Percentiles rank a stretch among this genome's conserved stretches.
These are phyloP conservation scores for Talaromyces islandicus DNA, from an alignment of 2,329 filamentous ascomycete genomes.

Conservation along the genomic window DNA sequence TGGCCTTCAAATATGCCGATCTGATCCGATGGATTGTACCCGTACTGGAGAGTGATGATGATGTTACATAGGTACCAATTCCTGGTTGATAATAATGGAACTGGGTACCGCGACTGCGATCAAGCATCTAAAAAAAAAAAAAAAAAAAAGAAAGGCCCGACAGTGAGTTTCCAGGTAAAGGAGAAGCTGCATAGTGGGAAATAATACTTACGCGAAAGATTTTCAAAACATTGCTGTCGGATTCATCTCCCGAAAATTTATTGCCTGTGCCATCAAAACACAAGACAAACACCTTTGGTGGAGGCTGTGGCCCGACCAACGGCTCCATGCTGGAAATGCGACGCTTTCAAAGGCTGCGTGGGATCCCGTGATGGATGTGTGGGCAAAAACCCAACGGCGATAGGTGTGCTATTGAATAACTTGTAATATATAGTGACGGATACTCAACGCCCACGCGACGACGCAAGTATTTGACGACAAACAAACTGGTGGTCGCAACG, in stretches of 20 bases:
- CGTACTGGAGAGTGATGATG: conserved; percentile 26
- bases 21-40: conserved; percentile 49
- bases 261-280: conserved; percentile 43
- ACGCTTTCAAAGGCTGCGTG: background rate
- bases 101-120: conserved; percentile 33
- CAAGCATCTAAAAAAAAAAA: conserved; percentile 27
- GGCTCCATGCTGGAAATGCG: conserved; percentile 16
- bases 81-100: conserved; percentile 41
- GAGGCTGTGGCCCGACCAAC: conserved; percentile 14
- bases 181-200: background rate
- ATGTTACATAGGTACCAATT: conserved; percentile 40
- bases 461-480: background rate
- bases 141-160: background rate
- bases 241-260: conserved; percentile 37
- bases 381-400: background rate
- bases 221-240: conserved; percentile 43
- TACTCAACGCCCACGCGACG: background rate
- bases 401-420: background rate
- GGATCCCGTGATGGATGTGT: background rate
- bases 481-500: background rate
- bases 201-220: conserved; percentile 35
- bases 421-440: background rate
- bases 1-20: conserved; percentile 32
- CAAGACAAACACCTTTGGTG: conserved; percentile 34
- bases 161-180: background rate